These are phyloP conservation scores for Barnettozyma sp. DNA, from an alignment of 805 yeast genomes.

Conservation along the genomic window DNA sequence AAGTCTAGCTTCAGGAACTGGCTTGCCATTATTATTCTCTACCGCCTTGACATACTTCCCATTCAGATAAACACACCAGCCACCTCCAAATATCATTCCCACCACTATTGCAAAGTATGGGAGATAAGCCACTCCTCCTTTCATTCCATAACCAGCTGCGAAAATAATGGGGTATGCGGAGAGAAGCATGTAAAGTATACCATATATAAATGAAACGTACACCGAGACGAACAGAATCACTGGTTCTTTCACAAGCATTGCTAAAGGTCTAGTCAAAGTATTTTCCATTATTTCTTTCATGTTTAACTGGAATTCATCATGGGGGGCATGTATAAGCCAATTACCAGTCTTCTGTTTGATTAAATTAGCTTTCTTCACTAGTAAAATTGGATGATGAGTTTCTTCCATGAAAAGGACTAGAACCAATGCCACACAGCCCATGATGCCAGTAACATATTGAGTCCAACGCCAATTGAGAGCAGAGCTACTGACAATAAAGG, in stretches of 20 bases:
- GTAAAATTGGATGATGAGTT: slow-evolving; percentile 63
- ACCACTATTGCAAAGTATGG: slow-evolving; percentile 74
- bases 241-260: slow-evolving; percentile 65
- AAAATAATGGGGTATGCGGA: slow-evolving; percentile 75
- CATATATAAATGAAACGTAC: slow-evolving; percentile 75
- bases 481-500: slow-evolving; percentile 46
- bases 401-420: slow-evolving; percentile 48
- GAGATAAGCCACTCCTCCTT: slow-evolving; percentile 59
- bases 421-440: slow-evolving; percentile 39
- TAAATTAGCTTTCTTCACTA: slow-evolving; percentile 55
- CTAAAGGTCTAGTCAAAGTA: slow-evolving; percentile 60
- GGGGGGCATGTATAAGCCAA: slow-evolving; percentile 79
- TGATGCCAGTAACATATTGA: slow-evolving; percentile 59
- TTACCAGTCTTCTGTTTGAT: slow-evolving; percentile 65
- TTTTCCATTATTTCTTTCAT: slow-evolving; percentile 53
- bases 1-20: slow-evolving; percentile 75
- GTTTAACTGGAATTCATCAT: slow-evolving; percentile 53
- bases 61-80: slow-evolving; percentile 45
- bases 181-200: slow-evolving; percentile 65
- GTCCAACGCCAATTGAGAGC: slow-evolving; percentile 86
- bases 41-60: slow-evolving; percentile 41
- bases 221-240: slow-evolving; percentile 60
- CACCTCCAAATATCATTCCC: slow-evolving; percentile 59
- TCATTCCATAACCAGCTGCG: slow-evolving; percentile 51
- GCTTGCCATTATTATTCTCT: slow-evolving; percentile 44